phyloP scores from a whole-genome alignment of 2,329 filamentous ascomycete species.

The Pezicula neosporulosa region DNA sequence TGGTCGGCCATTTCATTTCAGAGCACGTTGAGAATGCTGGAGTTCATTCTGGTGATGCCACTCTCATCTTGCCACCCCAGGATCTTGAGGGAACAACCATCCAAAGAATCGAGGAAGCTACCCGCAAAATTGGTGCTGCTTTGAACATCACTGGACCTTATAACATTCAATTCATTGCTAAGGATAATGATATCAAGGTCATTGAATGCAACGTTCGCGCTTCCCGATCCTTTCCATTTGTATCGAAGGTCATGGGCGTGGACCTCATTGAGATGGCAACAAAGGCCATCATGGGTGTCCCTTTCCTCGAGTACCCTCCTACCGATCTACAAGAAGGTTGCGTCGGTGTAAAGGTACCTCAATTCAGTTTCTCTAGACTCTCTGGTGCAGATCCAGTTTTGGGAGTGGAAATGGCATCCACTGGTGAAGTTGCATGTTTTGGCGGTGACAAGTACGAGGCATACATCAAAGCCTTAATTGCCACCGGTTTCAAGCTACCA shows the following conservation, averaged over 20 bases:
- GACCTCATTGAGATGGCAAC: constrained; percentile 98
- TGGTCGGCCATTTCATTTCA: constrained; percentile 95
- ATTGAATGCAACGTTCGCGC: constrained; percentile 98
- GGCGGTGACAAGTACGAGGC: constrained; percentile 95
- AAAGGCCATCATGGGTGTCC: constrained; percentile 87
- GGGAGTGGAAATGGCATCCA: constrained; percentile 98
- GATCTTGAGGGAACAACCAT: constrained; percentile 90
- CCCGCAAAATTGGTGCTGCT: constrained; percentile 88
- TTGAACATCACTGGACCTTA: constrained; percentile 95
- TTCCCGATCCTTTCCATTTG: constrained; percentile 94
- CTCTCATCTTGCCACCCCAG: constrained; percentile 89
- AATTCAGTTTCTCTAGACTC: constrained; percentile 97
- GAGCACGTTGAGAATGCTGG: constrained; percentile 99
- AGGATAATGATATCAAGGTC: constrained; percentile 99
- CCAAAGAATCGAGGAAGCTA: constrained; percentile 87
- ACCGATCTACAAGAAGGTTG: constrained; percentile 74
- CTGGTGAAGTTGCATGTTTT: constrained; percentile 96
- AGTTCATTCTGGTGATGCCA: constrained; percentile 97
- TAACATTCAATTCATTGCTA: constrained; percentile 99
- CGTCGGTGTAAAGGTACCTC: constrained; percentile 95
- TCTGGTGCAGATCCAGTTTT: constrained; percentile 94
- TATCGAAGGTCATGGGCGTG: constrained; percentile 97
- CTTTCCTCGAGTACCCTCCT: constrained; percentile 78
- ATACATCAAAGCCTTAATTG: constrained; percentile 92
- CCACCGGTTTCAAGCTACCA: constrained; percentile 93